Base-by-base conservation (phyloP, 768 basidiomycete genomes). In the Pholiota molesta region DNA sequence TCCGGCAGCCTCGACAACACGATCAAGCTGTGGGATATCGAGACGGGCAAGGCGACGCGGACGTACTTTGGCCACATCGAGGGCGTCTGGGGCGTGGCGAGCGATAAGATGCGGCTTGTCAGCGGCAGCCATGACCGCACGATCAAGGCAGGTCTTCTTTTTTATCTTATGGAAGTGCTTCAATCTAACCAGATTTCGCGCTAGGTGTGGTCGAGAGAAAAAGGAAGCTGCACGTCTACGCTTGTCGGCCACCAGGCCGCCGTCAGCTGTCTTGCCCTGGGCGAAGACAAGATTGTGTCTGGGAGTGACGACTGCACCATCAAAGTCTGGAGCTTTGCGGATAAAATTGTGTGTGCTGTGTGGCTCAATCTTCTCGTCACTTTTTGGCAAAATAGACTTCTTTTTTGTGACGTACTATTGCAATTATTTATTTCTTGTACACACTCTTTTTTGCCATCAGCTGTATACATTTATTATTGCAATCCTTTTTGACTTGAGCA, bases 61-160 rank as follows among this genome's bases (percentile, higher is more conserved):
- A 98, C 97, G 44, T 83, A 96, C 64, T 99, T 99, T 73, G 97
- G 96, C 1, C 96, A 98, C 73, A 95, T 99, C 68, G 97, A 99
- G 72, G 97, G 97, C 57, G 95, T 99, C 17, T 99, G 97, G 97
- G 89, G 88, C 3, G 91, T 99, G 31, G 95, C 94, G 23, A 88
- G 90, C 66, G 95, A 99, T 74, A 91, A 94, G 71, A 81, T 99
- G 69, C 82, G 97, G 57, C 79, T 99, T 53, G 95, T 95, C 26
- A 95, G 92, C 57, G 96, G 88, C 7, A 96, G 94, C 69, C 97
- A 99, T 71, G 95, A 97, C 76, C 86, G 94, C 29, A 97, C 95
- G n/a, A 91, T 97, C 80, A 97, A 97, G 87, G 95, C 94, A 54
- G 63, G 85, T 72, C 35, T 59, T 47, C 56, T 61, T 58, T 55